These are phyloP conservation scores for Talaromyces amestolkiae DNA, from an alignment of 2,329 filamentous ascomycete species.

Conservation along the genomic window DNA sequence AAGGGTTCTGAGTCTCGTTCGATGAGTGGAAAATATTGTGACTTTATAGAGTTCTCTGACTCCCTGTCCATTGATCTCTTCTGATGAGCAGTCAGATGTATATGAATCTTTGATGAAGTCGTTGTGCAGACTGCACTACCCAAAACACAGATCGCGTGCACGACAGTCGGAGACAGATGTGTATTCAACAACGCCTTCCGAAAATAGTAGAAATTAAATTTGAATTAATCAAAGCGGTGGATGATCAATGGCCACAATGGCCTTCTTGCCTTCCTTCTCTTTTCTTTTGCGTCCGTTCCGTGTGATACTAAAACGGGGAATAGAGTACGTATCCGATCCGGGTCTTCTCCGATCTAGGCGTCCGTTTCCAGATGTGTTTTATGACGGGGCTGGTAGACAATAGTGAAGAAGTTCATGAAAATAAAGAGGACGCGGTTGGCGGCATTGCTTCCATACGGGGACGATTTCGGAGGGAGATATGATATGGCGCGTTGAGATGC, in stretches of 20 bases:
- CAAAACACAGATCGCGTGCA: not conserved
- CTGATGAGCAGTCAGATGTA: conserved; percentile 2
- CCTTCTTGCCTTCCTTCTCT: conserved; percentile 1
- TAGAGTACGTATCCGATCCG: conserved; percentile 11
- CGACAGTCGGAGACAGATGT: not conserved
- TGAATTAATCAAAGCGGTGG: not conserved
- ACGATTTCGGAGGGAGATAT: not conserved
- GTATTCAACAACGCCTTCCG: not conserved
- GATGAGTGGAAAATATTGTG: not conserved
- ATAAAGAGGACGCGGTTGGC: conserved; percentile 1
- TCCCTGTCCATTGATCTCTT: not conserved
- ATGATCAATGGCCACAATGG: conserved; percentile 5
- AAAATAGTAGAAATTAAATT: not conserved
- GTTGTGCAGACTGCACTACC: not conserved
- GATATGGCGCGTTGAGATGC: not conserved
- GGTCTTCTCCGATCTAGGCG: conserved; percentile 2
- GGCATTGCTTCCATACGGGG: conserved; percentile 13
- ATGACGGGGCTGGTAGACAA: not conserved
- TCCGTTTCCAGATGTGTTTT: not conserved
- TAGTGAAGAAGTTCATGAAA: not conserved
- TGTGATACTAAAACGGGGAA: not conserved
- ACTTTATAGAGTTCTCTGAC: not conserved
- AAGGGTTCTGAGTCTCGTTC: not conserved
- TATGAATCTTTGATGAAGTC: not conserved
- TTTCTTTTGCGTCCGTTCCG: not conserved